Evolutionary conservation across 139 green algal species (phyloP), one percentile per base, ranked within the genome.

Genomic region (Asterochloris erici): DNA sequence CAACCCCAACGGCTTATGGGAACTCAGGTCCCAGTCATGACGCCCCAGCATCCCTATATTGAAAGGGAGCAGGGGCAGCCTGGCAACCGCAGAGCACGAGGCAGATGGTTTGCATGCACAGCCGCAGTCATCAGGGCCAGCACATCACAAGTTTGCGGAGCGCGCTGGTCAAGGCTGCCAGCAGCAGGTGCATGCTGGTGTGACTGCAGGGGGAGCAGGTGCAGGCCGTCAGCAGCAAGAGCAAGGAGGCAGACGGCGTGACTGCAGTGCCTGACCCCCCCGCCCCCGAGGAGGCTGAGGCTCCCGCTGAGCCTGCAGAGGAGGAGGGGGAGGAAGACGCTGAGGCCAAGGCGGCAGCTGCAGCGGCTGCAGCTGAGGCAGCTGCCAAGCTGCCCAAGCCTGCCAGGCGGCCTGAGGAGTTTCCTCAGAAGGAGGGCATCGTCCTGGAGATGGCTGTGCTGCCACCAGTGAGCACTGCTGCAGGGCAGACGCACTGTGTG

Each of bases 161-260:
- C 38, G 6, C 38, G 38, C 38, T 54, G 38, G 38, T 54, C 10
- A 12, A 79, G 29, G 74, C 74, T 63, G 38, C 0, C 11, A 77
- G 23, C 74, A 79, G 74, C 74, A 79, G 66, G 28, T 26, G 15
- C 38, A 29, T 68, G 38, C 9, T 66, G 17, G 14, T 47, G 47
- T 23, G 23, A 63, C 61, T 74, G 63, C 68, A 83, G 79, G 79
- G 68, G 9, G 79, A 83, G 23, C 47, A 83, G 24, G 73, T 73
- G n/a, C 79, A 83, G 68, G 79, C 79, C 62, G 79, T 83, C 28
- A 83, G 68, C 79, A 83, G 79, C 79, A 76, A 77, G 68, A 83
- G 79, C 79, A 83, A 83, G 68, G 79, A 83, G 38, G 79, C 68
- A 14, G 79, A 83, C 10, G 79, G 79, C 68, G 73, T 83, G 23